Conservation (phyloP, 495 filamentous ascomycete species). For the Antarctomyces pellizariae region DNA sequence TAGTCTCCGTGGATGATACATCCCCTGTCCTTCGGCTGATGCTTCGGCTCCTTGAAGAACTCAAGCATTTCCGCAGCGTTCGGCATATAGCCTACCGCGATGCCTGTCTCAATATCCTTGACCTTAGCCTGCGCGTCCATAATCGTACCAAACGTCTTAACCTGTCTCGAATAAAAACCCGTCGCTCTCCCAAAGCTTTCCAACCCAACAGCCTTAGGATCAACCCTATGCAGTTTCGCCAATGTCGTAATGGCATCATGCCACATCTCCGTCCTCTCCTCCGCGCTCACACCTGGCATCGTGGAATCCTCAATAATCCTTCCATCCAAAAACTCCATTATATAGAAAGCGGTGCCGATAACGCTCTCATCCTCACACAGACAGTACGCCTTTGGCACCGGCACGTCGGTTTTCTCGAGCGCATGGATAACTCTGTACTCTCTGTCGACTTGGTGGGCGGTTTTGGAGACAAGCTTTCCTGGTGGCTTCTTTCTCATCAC, state of each 20-base stretch:
- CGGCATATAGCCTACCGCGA: slow-evolving; percentile 59
- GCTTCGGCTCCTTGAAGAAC: slow-evolving; percentile 45
- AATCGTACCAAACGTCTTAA: slow-evolving; percentile 58
- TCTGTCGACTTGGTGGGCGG: slow-evolving; percentile 86
- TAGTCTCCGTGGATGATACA: slow-evolving; percentile 86
- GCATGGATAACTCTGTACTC: slow-evolving; percentile 83
- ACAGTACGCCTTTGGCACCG: slow-evolving; percentile 63
- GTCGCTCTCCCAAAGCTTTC: slow-evolving; percentile 45
- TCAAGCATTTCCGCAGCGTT: slow-evolving; percentile 55
- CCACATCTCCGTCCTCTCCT: slow-evolving; percentile 64
- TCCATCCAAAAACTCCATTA: slow-evolving; percentile 85
- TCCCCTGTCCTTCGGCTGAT: slow-evolving; percentile 54
- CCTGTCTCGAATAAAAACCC: slow-evolving; percentile 75
- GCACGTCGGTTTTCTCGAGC: slow-evolving; percentile 54
- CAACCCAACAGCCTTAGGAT: slow-evolving; percentile 38
- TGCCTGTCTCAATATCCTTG: slow-evolving; percentile 49
- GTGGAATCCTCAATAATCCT: slow-evolving; percentile 77
- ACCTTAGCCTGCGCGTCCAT: slow-evolving; percentile 52
- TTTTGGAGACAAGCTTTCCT: slow-evolving; percentile 71
- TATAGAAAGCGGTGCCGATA: slow-evolving; percentile 81
- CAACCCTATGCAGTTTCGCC: slow-evolving; percentile 63
- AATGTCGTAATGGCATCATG: slow-evolving; percentile 59
- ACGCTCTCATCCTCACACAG: slow-evolving; percentile 63
- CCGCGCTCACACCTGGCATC: slow-evolving; percentile 43
- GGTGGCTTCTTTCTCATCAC: slow-evolving; percentile 94